A percentile compares a stretch with the other conserved stretches of the same genome.
Evolutionary conservation across 768 basidiomycete species (phyloP).

Genomic region (Hortiboletus campestris): DNA sequence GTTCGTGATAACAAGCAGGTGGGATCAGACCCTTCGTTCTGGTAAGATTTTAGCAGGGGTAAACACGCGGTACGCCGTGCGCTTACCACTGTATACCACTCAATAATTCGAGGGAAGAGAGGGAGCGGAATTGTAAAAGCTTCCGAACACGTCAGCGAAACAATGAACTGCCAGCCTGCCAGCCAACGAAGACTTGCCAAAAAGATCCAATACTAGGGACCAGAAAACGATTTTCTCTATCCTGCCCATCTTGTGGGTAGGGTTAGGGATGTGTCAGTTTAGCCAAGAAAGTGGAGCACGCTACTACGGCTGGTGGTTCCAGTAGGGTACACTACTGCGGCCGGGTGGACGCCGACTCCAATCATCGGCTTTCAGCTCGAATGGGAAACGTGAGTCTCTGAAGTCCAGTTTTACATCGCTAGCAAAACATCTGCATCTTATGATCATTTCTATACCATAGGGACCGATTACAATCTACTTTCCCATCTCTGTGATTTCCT

Average conservation of each 20-base stretch:
- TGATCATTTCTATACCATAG: background rate
- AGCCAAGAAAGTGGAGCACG: background rate
- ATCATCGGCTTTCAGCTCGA: background rate
- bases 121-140: conserved; percentile 96
- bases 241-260: conserved; percentile 45
- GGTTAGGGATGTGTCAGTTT: background rate
- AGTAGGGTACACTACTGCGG: no score
- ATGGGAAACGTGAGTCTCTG: background rate
- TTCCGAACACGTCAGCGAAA: conserved; percentile 31
- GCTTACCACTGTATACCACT: conserved; percentile 81
- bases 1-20: conserved; percentile 72
- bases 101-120: conserved; percentile 94
- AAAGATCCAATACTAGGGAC: conserved; percentile 86
- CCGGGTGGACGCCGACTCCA: background rate
- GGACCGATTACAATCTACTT: background rate
- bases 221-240: conserved; percentile 85
- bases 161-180: background rate
- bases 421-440: background rate
- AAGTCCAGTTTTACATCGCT: background rate
- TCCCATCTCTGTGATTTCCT: conserved; percentile 4
- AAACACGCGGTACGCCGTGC: background rate
- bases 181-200: conserved; percentile 43
- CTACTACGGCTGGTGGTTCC: background rate
- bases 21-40: conserved; percentile 73
- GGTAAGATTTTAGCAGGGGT: conserved; percentile 2